Evolutionary conservation across 2,329 filamentous ascomycete genomes (phyloP).

Genomic region (Chaetomium globosum): DNA sequence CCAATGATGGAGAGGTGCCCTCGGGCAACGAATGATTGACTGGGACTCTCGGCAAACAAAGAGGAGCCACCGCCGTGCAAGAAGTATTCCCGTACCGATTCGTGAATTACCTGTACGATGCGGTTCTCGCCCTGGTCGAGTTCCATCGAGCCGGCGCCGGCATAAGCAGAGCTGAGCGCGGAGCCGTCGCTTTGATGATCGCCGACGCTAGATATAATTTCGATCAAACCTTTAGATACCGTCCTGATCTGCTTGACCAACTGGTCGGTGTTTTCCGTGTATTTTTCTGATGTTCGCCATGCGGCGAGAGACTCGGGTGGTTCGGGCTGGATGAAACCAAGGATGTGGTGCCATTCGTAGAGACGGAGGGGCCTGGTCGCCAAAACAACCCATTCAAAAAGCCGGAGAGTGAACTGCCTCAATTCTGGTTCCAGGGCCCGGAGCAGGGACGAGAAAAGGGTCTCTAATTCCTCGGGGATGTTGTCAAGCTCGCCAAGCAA

Average conservation of each 20-base stretch:
- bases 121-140: neutral
- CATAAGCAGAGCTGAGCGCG: neutral
- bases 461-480: neutral
- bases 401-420: neutral
- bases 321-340: neutral
- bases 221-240: neutral
- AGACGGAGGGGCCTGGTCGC: neutral
- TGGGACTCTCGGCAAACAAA: neutral
- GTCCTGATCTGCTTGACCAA: neutral
- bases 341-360: conserved; percentile 6
- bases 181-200: neutral
- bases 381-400: conserved; percentile 4
- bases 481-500: neutral
- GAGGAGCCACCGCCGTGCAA: neutral
- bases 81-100: neutral
- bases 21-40: neutral
- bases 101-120: neutral
- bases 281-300: neutral
- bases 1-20: neutral
- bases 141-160: neutral
- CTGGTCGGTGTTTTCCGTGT: neutral
- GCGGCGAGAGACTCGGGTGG: neutral
- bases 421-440: neutral
- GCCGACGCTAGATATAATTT: neutral
- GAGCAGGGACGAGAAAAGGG: neutral